phyloP scores from a whole-genome alignment of 805 yeast genomes.

The Diddensiella caesifluorescens region DNA sequence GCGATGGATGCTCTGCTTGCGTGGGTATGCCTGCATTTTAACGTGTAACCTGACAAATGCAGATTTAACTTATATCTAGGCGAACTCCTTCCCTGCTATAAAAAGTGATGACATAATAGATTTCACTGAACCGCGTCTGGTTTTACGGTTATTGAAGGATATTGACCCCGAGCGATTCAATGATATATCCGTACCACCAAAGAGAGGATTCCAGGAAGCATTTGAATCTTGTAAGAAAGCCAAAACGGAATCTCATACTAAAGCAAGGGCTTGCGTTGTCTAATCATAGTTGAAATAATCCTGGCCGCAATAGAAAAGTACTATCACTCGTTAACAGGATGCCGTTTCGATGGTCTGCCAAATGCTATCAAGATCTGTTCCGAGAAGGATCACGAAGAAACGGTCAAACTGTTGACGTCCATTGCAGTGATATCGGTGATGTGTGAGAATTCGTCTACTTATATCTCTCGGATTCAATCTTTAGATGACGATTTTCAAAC shows the following conservation, averaged over 20 bases:
- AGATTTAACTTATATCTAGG: slow-evolving; percentile 1
- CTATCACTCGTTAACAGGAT: not conserved
- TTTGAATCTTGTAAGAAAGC: slow-evolving; percentile 6
- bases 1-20: too few species aligned
- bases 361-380: slow-evolving; percentile 9
- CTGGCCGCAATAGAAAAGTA: not conserved
- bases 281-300: slow-evolving; percentile 4
- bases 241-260: not conserved
- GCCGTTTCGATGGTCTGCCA: slow-evolving; percentile 5
- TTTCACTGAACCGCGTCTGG: slow-evolving; percentile 2
- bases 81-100: slow-evolving; percentile 1
- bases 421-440: slow-evolving; percentile 11
- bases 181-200: too few species aligned
- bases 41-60: too few species aligned
- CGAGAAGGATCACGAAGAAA: slow-evolving; percentile 6
- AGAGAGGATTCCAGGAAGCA: slow-evolving; percentile 2
- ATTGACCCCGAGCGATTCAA: slow-evolving; percentile 4
- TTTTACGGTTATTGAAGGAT: slow-evolving; percentile 6
- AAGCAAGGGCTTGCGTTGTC: not conserved
- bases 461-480: slow-evolving; percentile 10
- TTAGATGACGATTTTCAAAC: slow-evolving; percentile 11
- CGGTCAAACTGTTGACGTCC: slow-evolving; percentile 11
- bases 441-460: slow-evolving; percentile 12
- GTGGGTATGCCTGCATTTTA: too few species aligned
- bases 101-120: not conserved